Evolutionary conservation across 1,284 basidiomycete genomes (phyloP).

Genomic region (Ustilago lituana): DNA sequence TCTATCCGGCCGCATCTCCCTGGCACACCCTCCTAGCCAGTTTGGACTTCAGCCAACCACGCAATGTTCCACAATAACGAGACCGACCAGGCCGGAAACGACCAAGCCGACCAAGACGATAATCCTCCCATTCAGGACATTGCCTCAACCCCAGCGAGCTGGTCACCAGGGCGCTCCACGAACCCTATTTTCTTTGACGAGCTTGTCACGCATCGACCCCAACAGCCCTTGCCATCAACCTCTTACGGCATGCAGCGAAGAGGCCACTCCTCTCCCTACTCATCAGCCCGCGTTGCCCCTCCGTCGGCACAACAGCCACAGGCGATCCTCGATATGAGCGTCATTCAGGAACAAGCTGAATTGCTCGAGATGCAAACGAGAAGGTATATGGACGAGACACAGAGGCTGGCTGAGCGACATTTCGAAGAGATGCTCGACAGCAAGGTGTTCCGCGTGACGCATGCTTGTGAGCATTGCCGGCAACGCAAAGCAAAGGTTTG

Average conservation of each 20-base stretch:
- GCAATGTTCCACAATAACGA: no score
- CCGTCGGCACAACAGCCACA: conserved; percentile 2
- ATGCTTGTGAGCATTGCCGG: conserved; percentile 44
- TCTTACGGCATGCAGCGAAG: neutral
- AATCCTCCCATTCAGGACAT: neutral
- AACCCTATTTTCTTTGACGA: conserved; percentile 5
- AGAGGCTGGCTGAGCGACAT: conserved; percentile 20
- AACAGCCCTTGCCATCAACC: neutral
- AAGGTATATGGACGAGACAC: conserved; percentile 8
- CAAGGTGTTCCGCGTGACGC: conserved; percentile 24
- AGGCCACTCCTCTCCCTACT: conserved; percentile 1
- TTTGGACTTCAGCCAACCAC: no score
- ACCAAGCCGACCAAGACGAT: no score
- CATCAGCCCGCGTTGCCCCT: neutral
- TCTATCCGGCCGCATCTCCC: no score
- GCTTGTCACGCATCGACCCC: neutral
- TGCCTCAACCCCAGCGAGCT: neutral
- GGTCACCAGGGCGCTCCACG: conserved; percentile 2
- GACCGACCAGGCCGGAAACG: no score
- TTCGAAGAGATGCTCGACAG: conserved; percentile 28
- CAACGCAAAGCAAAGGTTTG: conserved; percentile 46
- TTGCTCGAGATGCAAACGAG: conserved; percentile 28
- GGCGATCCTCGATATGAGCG: conserved; percentile 15
- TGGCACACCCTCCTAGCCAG: no score
- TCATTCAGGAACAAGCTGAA: conserved; percentile 33